Percentiles rank a stretch among this genome's conserved stretches.
Conservation (phyloP, 2,329 filamentous ascomycete genomes). For the Leptoxyphium fumago region DNA sequence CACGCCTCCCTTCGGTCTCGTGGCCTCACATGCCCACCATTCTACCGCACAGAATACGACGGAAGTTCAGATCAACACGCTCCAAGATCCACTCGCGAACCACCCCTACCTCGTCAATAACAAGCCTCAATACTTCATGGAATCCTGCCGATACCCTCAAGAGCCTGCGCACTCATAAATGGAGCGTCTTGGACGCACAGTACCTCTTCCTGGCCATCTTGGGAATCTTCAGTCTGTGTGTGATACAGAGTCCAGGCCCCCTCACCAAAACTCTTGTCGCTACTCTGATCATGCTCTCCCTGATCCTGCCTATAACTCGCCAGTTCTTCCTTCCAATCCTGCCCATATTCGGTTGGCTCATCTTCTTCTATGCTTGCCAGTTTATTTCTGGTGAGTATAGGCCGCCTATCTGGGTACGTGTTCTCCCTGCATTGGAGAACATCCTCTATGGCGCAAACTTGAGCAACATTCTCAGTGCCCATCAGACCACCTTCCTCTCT, state of each 20-base stretch:
- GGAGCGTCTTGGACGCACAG: conserved; percentile 72
- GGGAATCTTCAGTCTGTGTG: conserved; percentile 66
- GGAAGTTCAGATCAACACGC: conserved; percentile 44
- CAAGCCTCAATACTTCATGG: conserved; percentile 66
- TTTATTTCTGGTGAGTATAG: conserved; percentile 82
- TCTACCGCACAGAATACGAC: conserved; percentile 50
- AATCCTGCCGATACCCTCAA: conserved; percentile 64
- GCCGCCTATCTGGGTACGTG: conserved; percentile 88
- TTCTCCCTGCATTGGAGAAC: conserved; percentile 87
- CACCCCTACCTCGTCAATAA: conserved; percentile 57
- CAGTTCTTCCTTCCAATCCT: conserved; percentile 86
- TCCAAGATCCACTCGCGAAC: conserved; percentile 53
- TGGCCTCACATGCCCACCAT: conserved; percentile 35
- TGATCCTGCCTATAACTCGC: conserved; percentile 69
- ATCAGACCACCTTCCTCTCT: conserved; percentile 71
- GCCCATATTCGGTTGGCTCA: conserved; percentile 70
- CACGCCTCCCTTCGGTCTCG: conserved; percentile 30
- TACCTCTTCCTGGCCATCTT: conserved; percentile 62
- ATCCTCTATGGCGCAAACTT: conserved; percentile 92
- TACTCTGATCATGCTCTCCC: conserved; percentile 49
- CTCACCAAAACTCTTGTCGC: conserved; percentile 62
- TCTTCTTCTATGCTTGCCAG: conserved; percentile 85
- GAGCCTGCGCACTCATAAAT: conserved; percentile 61
- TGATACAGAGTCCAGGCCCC: conserved; percentile 66
- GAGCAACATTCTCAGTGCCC: conserved; percentile 85